phyloP scores from a whole-genome alignment of 2,329 filamentous ascomycete species.

The Ophiosphaerella herpotricha region DNA sequence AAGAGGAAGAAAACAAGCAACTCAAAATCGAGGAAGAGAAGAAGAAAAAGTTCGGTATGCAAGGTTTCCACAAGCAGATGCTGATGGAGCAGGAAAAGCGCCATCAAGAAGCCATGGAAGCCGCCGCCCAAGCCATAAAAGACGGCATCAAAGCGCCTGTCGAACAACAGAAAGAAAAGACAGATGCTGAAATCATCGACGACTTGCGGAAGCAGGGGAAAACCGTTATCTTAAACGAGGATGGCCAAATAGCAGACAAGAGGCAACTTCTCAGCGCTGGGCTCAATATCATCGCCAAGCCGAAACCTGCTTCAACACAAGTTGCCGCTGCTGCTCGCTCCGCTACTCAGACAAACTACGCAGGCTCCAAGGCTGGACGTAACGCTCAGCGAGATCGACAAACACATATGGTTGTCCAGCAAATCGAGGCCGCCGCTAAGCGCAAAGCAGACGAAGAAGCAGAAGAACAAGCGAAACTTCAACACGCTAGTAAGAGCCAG shows the following conservation, averaged over 20 bases:
- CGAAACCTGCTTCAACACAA: constrained; percentile 52
- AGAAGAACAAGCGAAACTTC: constrained; percentile 65
- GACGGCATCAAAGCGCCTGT: constrained; percentile 34
- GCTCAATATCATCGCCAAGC: constrained; percentile 71
- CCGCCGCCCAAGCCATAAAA: constrained; percentile 56
- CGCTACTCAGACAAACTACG: neutral
- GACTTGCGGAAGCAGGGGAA: constrained; percentile 68
- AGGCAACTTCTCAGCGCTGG: constrained; percentile 77
- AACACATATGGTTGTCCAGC: constrained; percentile 76
- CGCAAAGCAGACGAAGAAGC: constrained; percentile 71
- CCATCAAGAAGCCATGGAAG: constrained; percentile 71
- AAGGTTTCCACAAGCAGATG: constrained; percentile 76
- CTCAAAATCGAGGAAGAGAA: constrained; percentile 70
- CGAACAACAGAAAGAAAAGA: constrained; percentile 42
- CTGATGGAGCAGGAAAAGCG: constrained; percentile 71
- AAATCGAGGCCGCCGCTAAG: constrained; percentile 75
- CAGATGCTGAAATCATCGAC: constrained; percentile 66
- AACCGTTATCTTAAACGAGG: constrained; percentile 75
- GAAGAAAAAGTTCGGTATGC: constrained; percentile 72
- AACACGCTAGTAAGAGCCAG: constrained; percentile 71
- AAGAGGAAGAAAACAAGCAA: constrained; percentile 70
- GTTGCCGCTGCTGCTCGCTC: constrained; percentile 19
- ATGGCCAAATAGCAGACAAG: constrained; percentile 83
- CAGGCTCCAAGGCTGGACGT: constrained; percentile 50
- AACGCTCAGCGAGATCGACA: constrained; percentile 76